Conservation (phyloP, 176 grass and related monocot species). For the Juncus inflexus region DNA sequence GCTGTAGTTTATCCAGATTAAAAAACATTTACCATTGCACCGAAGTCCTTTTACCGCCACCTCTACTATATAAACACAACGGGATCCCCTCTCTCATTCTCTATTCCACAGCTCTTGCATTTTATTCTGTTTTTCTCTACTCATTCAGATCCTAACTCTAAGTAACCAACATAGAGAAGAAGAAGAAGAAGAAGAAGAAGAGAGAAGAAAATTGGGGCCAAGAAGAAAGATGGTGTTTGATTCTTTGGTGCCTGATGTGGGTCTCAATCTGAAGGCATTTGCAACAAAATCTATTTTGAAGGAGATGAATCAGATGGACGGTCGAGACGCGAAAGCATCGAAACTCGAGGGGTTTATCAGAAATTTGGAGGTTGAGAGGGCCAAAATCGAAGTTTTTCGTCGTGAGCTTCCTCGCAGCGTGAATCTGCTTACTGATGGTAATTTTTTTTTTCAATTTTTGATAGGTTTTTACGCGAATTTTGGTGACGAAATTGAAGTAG, state of each 20-base stretch:
- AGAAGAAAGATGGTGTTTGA: slow-evolving; percentile 21
- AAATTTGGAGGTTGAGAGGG: slow-evolving; percentile 67
- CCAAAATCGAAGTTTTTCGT: slow-evolving; percentile 81
- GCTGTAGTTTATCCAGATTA: slow-evolving; percentile 22
- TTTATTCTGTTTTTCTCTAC: background rate
- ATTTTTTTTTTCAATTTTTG: background rate
- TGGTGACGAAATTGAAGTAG: background rate
- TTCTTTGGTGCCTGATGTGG: slow-evolving; percentile 21
- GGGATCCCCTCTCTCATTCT: background rate
- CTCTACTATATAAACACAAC: slow-evolving; percentile 37
- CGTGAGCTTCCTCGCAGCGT: slow-evolving; percentile 89
- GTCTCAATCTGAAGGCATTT: slow-evolving; percentile 32
- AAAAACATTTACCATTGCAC: slow-evolving; percentile 37
- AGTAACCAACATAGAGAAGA: too few species aligned
- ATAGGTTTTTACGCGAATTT: background rate
- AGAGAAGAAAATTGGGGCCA: background rate
- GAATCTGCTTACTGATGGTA: slow-evolving; percentile 65
- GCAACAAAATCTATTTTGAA: slow-evolving; percentile 43
- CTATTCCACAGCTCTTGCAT: slow-evolving; percentile 13
- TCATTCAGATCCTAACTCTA: slow-evolving; percentile 2
- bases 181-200: background rate
- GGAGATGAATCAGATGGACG: slow-evolving; percentile 6
- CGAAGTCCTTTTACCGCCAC: background rate
- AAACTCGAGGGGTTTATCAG: slow-evolving; percentile 59
- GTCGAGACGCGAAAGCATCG: slow-evolving; percentile 26